A percentile compares a stretch with the other conserved stretches of the same genome.
These are phyloP conservation scores for Starmerella stellata DNA, from an alignment of 805 yeast genomes.

Conservation along the genomic window DNA sequence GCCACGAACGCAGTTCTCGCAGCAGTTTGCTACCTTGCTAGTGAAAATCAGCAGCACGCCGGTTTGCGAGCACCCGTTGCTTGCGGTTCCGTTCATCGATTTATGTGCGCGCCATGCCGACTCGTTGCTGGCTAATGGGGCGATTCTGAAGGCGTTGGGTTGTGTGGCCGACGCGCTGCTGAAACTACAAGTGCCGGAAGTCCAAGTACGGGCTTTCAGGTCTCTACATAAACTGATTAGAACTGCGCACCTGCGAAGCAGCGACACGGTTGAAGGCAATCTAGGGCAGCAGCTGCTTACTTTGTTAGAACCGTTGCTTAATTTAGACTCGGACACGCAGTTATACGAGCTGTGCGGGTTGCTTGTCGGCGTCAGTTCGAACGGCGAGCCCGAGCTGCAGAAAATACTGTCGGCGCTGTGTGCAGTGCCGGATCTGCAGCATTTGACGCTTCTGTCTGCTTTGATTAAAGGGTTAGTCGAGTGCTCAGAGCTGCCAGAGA, in stretches of 20 bases:
- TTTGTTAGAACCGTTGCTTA: not conserved
- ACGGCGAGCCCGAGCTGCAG: constrained; percentile 38
- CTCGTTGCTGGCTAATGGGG: not conserved
- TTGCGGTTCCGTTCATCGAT: constrained; percentile 1
- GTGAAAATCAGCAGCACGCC: not conserved
- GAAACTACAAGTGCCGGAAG: not conserved
- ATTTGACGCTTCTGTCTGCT: constrained; percentile 75
- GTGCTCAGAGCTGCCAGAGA: constrained; percentile 5
- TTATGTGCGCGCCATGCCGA: not conserved
- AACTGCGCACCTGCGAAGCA: not conserved
- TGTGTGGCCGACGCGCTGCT: not conserved
- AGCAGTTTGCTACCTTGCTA: not conserved
- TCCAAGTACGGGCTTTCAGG: not conserved
- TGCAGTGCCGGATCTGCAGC: constrained; percentile 39
- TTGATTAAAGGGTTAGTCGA: constrained; percentile 70
- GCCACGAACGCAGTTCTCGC: not conserved
- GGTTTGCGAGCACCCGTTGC: not conserved
- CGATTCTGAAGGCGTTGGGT: not conserved
- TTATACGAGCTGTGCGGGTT: constrained; percentile 76
- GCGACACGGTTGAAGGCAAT: not conserved
- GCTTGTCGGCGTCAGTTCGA: constrained; percentile 40
- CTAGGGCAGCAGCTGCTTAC: not conserved
- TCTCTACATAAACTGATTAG: not conserved
- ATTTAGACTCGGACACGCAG: constrained; percentile 17
- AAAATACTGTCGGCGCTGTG: constrained; percentile 58